These are phyloP conservation scores for Groenewaldozyma tartarivorans DNA, from an alignment of 805 yeast species.

Conservation along the genomic window DNA sequence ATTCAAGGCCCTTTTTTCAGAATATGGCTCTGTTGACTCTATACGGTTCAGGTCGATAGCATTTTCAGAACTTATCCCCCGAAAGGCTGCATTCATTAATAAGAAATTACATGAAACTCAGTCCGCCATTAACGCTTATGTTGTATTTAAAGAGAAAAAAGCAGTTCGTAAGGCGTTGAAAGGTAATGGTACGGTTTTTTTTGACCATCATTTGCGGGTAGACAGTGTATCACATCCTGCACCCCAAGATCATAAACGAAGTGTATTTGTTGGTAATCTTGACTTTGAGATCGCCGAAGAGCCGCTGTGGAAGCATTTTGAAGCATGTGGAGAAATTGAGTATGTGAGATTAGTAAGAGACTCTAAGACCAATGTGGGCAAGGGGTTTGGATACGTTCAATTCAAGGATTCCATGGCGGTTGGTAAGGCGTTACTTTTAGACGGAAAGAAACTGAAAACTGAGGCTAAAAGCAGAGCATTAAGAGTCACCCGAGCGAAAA, in stretches of 20 bases:
- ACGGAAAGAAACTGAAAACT: conserved; percentile 49
- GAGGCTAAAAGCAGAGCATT: conserved; percentile 44
- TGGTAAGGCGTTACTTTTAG: conserved; percentile 67
- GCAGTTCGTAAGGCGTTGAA: conserved; percentile 35
- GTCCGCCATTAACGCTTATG: conserved; percentile 79
- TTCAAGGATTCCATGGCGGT: conserved; percentile 60
- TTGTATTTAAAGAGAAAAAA: conserved; percentile 56
- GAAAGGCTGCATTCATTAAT: conserved; percentile 82
- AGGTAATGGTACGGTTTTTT: conserved; percentile 56
- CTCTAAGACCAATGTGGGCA: conserved; percentile 87
- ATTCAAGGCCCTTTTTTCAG: conserved; percentile 53
- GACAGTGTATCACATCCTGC: conserved; percentile 92
- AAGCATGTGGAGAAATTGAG: conserved; percentile 60
- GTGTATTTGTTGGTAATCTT: conserved; percentile 86
- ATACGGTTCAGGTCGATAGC: conserved; percentile 89
- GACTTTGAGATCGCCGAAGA: conserved; percentile 93
- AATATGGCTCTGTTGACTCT: conserved; percentile 50
- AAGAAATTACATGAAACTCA: conserved; percentile 68
- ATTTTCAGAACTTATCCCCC: conserved; percentile 76
- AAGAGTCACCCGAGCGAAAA: conserved; percentile 65
- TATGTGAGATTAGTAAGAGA: conserved; percentile 88
- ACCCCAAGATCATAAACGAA: conserved; percentile 70
- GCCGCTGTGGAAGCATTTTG: conserved; percentile 74
- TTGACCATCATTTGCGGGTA: conserved; percentile 71
- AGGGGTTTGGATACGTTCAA: conserved; percentile 95